Conservation (phyloP, 106 monocot genomes). For the Apostasia shenzhenica region DNA sequence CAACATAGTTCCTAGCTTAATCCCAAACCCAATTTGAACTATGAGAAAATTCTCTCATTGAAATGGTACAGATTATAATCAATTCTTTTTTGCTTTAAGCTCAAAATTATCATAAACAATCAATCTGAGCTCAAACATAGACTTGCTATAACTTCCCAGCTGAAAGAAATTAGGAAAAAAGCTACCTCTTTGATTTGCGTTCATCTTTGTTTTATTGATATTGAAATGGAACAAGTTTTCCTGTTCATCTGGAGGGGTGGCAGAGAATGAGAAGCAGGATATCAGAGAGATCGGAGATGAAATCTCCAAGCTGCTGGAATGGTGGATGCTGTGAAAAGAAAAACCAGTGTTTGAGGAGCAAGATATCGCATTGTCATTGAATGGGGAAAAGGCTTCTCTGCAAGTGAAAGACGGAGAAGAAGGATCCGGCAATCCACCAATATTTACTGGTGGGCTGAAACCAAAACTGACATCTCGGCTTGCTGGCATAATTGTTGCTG, state of each 20-base stretch:
- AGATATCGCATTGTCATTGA: conserved; percentile 18
- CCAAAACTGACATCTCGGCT: conserved; percentile 64
- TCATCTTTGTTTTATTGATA: background rate
- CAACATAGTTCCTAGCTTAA: no score
- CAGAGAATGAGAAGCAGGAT: conserved; percentile 61
- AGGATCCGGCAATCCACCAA: conserved; percentile 16
- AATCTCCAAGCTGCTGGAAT: conserved; percentile 11
- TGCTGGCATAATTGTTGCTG: conserved; percentile 17
- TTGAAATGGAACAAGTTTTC: conserved; percentile 12
- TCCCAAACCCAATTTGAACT: no score
- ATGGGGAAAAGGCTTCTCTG: conserved; percentile 66
- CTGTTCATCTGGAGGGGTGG: conserved; percentile 20
- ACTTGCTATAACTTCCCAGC: background rate
- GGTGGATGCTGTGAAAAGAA: conserved; percentile 45
- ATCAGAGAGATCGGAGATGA: conserved; percentile 29
- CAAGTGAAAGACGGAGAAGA: conserved; percentile 47
- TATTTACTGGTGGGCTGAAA: conserved; percentile 16
- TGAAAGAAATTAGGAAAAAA: conserved; percentile 1
- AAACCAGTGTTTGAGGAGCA: conserved; percentile 22
- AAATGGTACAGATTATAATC: no score
- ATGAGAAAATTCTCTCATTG: no score
- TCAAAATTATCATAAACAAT: no score
- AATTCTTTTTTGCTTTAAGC: no score
- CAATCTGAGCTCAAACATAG: no score
- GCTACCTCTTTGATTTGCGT: conserved; percentile 26